Evolutionary conservation across 2,329 filamentous ascomycete genomes (phyloP).

Genomic region (Fusarium compactum): DNA sequence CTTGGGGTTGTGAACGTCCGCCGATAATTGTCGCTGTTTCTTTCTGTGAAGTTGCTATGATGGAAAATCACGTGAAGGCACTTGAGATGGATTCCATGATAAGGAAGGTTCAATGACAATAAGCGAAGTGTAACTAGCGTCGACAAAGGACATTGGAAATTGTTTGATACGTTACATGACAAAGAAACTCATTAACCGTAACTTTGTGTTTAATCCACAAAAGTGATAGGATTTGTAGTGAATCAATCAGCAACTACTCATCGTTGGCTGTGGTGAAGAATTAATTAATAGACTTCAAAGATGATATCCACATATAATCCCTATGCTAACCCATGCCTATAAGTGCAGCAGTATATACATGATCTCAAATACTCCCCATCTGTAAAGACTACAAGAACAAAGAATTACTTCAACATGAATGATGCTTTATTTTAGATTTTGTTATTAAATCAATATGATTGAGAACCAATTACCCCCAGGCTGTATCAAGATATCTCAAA

Average conservation of each 20-base stretch:
- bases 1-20: conserved; percentile 25
- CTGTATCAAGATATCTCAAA: background rate
- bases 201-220: background rate
- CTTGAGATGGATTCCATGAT: conserved; percentile 2
- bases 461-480: background rate
- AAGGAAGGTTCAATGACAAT: background rate
- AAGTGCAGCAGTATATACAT: background rate
- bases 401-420: background rate
- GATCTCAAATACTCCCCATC: background rate
- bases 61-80: conserved; percentile 35
- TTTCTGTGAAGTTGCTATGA: conserved; percentile 14
- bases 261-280: background rate
- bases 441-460: background rate
- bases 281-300: background rate
- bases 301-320: background rate
- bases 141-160: background rate
- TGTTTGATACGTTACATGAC: background rate
- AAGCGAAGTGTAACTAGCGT: conserved; percentile 7
- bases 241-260: background rate
- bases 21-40: conserved; percentile 7
- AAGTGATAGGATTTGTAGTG: background rate
- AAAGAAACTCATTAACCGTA: background rate
- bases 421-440: background rate
- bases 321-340: background rate
- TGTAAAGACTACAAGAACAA: background rate